Evolutionary conservation across 176 grass and related monocot species (phyloP).

Genomic region (Avena sativa): DNA sequence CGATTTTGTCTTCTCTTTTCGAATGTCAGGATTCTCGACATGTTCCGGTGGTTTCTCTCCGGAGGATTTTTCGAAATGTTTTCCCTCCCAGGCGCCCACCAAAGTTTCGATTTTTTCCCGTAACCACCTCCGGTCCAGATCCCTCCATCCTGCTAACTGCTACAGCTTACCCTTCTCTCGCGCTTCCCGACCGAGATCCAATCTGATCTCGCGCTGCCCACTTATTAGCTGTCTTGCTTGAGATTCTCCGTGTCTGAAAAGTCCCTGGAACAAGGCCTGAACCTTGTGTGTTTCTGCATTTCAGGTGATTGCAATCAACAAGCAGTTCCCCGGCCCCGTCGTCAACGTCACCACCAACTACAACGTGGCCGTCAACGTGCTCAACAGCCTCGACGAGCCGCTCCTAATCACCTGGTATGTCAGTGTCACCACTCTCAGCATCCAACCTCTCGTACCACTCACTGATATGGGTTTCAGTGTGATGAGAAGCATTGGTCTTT

Average conservation of each 20-base stretch:
- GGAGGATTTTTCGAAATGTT: neutral
- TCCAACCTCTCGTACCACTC: neutral
- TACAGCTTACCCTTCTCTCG: neutral
- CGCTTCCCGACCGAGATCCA: neutral
- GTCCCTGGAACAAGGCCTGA: neutral
- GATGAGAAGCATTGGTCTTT: neutral
- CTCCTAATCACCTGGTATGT: slow-evolving; percentile 78
- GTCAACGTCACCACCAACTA: slow-evolving; percentile 20
- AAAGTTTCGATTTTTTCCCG: neutral
- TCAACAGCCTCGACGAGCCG: slow-evolving; percentile 84
- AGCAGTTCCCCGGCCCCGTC: slow-evolving; percentile 26
- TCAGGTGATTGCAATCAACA: slow-evolving; percentile 26
- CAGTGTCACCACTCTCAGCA: neutral
- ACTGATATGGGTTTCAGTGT: neutral
- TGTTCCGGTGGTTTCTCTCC: neutral
- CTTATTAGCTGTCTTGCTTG: neutral
- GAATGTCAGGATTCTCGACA: no score
- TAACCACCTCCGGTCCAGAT: neutral
- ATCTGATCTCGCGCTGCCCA: no score
- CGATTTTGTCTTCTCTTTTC: neutral
- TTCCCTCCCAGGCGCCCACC: neutral
- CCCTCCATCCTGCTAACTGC: neutral
- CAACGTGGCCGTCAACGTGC: slow-evolving; percentile 24
- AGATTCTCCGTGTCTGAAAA: neutral
- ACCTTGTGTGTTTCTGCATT: neutral